Percentiles rank a stretch among this genome's conserved stretches.
Conservation (phyloP, 2,329 filamentous ascomycete genomes). For the Ceratocystis papillata region DNA sequence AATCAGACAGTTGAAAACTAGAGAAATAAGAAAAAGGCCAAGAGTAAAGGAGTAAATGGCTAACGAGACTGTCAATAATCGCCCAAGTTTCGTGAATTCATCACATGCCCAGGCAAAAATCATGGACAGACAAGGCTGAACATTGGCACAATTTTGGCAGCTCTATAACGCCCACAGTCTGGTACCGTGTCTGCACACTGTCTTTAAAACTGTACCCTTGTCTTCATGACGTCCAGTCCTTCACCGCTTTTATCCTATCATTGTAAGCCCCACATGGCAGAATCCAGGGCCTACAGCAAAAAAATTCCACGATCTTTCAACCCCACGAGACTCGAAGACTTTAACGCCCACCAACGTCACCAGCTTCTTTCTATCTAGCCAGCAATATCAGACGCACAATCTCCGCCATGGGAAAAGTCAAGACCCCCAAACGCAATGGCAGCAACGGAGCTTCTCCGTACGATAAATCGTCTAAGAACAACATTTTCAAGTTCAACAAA, state of each 20-base stretch:
- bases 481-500: constrained; percentile 96
- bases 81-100: background rate
- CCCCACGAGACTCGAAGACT: constrained; percentile 8
- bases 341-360: background rate
- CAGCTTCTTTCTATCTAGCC: background rate
- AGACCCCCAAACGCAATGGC: constrained; percentile 43
- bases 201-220: background rate
- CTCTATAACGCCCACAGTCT: background rate
- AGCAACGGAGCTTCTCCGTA: constrained; percentile 37
- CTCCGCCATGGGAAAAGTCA: constrained; percentile 43
- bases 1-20: background rate
- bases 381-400: constrained; percentile 4
- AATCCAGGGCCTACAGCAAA: constrained; percentile 21
- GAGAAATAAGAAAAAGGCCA: background rate
- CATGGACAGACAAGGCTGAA: background rate
- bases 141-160: background rate
- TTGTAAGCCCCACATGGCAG: constrained; percentile 24
- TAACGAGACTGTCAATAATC: background rate
- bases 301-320: constrained; percentile 23
- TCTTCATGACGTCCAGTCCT: background rate
- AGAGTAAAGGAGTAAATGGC: background rate
- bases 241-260: constrained; percentile 23
- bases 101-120: background rate
- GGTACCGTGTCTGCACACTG: background rate
- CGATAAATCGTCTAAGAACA: constrained; percentile 49